Evolutionary conservation across 139 green algal species (phyloP), one percentile per base, ranked within the genome.

Genomic region (Deuterostichococcus epilithicus): DNA sequence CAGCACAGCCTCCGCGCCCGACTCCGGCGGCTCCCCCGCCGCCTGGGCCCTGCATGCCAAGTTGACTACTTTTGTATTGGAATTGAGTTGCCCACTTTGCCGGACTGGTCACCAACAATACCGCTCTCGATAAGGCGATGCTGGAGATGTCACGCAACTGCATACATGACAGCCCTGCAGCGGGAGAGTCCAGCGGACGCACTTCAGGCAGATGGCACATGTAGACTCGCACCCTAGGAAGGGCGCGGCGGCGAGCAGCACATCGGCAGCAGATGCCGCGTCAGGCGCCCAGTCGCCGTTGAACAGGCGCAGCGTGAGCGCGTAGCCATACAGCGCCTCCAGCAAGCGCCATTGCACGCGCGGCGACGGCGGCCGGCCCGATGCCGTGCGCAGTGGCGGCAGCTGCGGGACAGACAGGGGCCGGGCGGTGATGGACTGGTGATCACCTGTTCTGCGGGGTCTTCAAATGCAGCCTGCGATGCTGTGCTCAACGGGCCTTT

Each of bases 311-410:
- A 90, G 37, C 0, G 80, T 60, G 30, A 82, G 42, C 80, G 85
- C 90, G 82, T 94, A 94, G 30, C 79, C 68, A 45, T 87, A 93
- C 60, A 93, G 33, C 37, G 90, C 35, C 59, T 92, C 81, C 37
- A 88, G 52, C 47, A 90, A 69, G 74, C 90, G 86, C 68, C 76
- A 85, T 18, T 35, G 77, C 74, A 93, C 80, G 73, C 90, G 37
- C 36, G 85, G 84, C 8, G 88, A 92, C 2, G 88, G 85, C 36
- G 59, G 2, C 6, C 68, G 68, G 25, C 67, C 70, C 3, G 76
- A 90, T 1, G 91, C 79, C 28, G 77, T 30, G 4, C 75, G 47
- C 70, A 92, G 60, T 1, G 72, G 68, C 25, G 78, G 82, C 69
- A 90, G 72, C 52, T 63, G 18, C 52, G 3, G 18, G 52, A 25